Evolutionary conservation across 2,329 filamentous ascomycete species (phyloP).

Genomic region (Sphaerulina vaccinii): DNA sequence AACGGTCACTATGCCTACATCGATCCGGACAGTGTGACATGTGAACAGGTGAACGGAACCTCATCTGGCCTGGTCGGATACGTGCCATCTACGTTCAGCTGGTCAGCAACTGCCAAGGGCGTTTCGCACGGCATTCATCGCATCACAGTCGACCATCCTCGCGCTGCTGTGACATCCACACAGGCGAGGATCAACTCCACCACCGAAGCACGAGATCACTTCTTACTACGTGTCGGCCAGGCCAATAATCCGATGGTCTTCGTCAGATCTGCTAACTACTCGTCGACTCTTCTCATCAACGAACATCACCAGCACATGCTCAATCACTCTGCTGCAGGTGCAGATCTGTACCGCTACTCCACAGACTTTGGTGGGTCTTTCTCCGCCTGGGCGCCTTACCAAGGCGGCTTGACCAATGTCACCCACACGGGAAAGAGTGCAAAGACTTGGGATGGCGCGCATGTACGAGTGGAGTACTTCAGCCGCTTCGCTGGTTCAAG

Average conservation of each 20-base stretch:
- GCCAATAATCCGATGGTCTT: conserved; percentile 59
- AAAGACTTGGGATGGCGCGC: conserved; percentile 60
- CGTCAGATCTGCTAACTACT: conserved; percentile 56
- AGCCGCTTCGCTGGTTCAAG: conserved; percentile 57
- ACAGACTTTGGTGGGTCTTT: conserved; percentile 59
- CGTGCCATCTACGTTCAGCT: conserved; percentile 55
- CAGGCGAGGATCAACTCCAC: conserved; percentile 37
- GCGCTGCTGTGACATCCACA: conserved; percentile 35
- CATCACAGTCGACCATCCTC: conserved; percentile 56
- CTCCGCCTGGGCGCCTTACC: conserved; percentile 57
- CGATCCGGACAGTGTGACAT: conserved; percentile 46
- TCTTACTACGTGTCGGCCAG: conserved; percentile 59
- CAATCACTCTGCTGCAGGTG: conserved; percentile 58
- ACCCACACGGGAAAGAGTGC: conserved; percentile 47
- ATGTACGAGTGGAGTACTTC: conserved; percentile 63
- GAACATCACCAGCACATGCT: conserved; percentile 11
- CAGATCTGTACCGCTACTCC: conserved; percentile 60
- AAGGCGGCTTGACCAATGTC: conserved; percentile 49
- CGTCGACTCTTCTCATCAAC: conserved; percentile 36
- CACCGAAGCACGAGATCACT: conserved; percentile 56
- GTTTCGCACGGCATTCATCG: conserved; percentile 61
- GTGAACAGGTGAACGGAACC: conserved; percentile 33
- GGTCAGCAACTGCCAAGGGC: conserved; percentile 52
- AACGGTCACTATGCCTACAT: conserved; percentile 45
- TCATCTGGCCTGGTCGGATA: conserved; percentile 39